phyloP scores from a whole-genome alignment of 2,329 filamentous ascomycete species.

The Fusarium newnesense region DNA sequence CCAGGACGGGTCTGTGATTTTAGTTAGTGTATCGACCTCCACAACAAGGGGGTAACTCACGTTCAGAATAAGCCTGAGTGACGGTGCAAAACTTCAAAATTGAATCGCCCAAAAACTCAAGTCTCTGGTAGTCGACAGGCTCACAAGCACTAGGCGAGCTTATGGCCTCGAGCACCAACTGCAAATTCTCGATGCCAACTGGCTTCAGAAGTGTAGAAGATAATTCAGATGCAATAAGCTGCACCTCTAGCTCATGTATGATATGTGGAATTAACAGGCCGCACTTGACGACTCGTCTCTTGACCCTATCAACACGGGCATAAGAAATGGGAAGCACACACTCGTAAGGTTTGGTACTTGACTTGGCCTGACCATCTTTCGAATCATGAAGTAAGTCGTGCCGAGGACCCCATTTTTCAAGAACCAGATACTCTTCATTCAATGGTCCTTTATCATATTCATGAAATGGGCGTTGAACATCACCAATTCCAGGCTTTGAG shows the following conservation, averaged over 20 bases:
- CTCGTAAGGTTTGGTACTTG: conserved; percentile 55
- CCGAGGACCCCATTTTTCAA: conserved; percentile 63
- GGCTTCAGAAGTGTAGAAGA: conserved; percentile 48
- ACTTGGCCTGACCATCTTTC: conserved; percentile 3
- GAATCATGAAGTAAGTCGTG: conserved; percentile 67
- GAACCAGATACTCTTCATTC: conserved; percentile 60
- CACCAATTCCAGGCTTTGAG: conserved; percentile 55
- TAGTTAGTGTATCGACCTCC: background rate
- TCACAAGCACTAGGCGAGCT: conserved; percentile 71
- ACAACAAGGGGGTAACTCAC: conserved; percentile 50
- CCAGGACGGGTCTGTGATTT: conserved; percentile 66
- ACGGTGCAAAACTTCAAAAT: conserved; percentile 80
- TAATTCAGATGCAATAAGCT: conserved; percentile 71
- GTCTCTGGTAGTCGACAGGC: conserved; percentile 77
- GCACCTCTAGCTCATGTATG: conserved; percentile 73
- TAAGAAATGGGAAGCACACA: conserved; percentile 57
- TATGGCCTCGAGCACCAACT: conserved; percentile 74
- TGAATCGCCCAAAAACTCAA: conserved; percentile 89
- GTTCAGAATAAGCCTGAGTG: conserved; percentile 67
- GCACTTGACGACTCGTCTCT: conserved; percentile 57
- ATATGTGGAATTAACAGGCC: conserved; percentile 78
- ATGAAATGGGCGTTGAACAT: conserved; percentile 52
- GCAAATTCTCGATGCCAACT: conserved; percentile 63
- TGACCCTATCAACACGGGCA: conserved; percentile 62
- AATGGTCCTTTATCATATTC: conserved; percentile 52